These are phyloP conservation scores for Chondrus crispus DNA, from an alignment of 23 red algal species.

Conservation along the genomic window DNA sequence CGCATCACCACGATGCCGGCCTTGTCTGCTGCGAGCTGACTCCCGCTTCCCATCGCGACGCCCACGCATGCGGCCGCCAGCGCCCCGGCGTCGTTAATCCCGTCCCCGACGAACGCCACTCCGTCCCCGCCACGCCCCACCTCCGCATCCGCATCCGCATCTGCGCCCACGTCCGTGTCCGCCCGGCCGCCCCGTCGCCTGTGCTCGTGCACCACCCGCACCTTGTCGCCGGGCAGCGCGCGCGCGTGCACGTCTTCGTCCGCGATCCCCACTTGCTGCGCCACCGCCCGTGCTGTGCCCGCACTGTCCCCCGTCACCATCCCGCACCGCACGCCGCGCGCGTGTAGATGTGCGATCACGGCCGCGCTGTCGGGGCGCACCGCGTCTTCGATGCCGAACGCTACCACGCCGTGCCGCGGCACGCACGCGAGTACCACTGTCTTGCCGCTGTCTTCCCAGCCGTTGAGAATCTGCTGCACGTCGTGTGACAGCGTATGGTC, in stretches of 20 bases:
- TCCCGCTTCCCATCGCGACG: conserved; percentile 78
- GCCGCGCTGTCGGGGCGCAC: conserved; percentile 10
- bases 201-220: conserved; percentile 37
- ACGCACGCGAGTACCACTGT: conserved; percentile 43
- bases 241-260: conserved; percentile 42
- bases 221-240: conserved; percentile 71
- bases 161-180: too few species aligned
- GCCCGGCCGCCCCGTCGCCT: conserved; percentile 4
- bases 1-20: conserved; percentile 73
- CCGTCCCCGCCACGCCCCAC: not conserved
- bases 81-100: conserved; percentile 93
- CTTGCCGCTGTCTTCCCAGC: not conserved
- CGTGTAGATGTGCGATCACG: not conserved
- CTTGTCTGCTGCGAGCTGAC: conserved; percentile 61
- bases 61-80: conserved; percentile 88
- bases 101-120: conserved; percentile 86
- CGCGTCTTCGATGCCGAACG: conserved; percentile 52
- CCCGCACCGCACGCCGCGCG: not conserved
- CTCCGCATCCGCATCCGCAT: not conserved
- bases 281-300: conserved; percentile 58
- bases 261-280: conserved; percentile 48
- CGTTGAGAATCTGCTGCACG: not conserved
- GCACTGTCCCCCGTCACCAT: conserved; percentile 84
- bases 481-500: not conserved
- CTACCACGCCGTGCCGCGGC: not conserved